phyloP scores from a whole-genome alignment of 2,329 filamentous ascomycete genomes.

The Triangularia verruculosa region DNA sequence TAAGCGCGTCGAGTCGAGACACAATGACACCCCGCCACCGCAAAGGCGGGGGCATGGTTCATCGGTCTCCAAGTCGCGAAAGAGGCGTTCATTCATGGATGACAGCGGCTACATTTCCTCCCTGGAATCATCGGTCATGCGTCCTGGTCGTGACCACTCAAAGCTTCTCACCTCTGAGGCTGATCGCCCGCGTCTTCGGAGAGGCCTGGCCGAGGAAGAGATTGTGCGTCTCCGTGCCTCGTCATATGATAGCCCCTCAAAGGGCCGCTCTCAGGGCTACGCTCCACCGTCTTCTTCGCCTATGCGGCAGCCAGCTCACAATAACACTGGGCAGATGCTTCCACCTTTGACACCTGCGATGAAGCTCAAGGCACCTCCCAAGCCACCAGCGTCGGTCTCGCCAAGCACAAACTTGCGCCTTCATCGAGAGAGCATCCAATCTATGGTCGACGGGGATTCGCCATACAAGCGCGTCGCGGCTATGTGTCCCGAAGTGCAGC shows the following conservation, averaged over 20 bases:
- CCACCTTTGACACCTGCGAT: slow-evolving; percentile 80
- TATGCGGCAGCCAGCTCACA: slow-evolving; percentile 47
- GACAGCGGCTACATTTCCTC: slow-evolving; percentile 98
- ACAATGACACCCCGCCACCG: slow-evolving; percentile 74
- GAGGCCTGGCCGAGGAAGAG: slow-evolving; percentile 90
- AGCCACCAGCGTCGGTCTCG: slow-evolving; percentile 71
- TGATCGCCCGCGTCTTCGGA: slow-evolving; percentile 76
- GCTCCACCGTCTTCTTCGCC: slow-evolving; percentile 66
- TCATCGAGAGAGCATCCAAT: slow-evolving; percentile 78
- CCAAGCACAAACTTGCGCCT: slow-evolving; percentile 89
- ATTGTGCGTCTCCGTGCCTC: slow-evolving; percentile 90
- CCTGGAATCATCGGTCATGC: slow-evolving; percentile 82
- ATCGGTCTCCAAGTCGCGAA: slow-evolving; percentile 55
- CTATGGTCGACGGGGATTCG: slow-evolving; percentile 68
- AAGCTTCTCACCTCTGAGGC: slow-evolving; percentile 73
- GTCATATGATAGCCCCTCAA: slow-evolving; percentile 87
- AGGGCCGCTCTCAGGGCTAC: slow-evolving; percentile 55
- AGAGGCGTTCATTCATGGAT: slow-evolving; percentile 76
- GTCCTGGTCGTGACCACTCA: slow-evolving; percentile 59
- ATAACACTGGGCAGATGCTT: slow-evolving; percentile 58
- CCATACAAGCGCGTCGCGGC: slow-evolving; percentile 53
- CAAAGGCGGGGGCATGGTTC: slow-evolving; percentile 58
- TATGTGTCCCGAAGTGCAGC: slow-evolving; percentile 50
- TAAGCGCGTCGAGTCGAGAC: slow-evolving; percentile 54
- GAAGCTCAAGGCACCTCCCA: slow-evolving; percentile 67